Conservation (phyloP, 2,329 filamentous ascomycete species). For the Neospermospora avenae region DNA sequence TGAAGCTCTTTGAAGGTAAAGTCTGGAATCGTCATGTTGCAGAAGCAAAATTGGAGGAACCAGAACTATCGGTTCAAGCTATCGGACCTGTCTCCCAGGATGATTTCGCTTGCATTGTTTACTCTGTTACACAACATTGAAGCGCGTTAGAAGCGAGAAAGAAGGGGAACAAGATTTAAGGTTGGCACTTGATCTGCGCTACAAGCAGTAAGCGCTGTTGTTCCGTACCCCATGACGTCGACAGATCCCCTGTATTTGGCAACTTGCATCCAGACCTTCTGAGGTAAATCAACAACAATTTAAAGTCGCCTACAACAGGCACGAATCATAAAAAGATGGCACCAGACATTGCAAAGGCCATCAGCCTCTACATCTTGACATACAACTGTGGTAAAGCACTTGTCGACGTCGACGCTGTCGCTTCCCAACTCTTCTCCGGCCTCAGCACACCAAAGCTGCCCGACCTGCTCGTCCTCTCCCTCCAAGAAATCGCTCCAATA, state of each 20-base stretch:
- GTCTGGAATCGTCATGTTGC: too few species aligned
- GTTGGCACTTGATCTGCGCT: not conserved
- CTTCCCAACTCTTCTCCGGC: slow-evolving; percentile 62
- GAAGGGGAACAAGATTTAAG: not conserved
- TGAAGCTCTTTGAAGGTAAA: too few species aligned
- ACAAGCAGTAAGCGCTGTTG: too few species aligned
- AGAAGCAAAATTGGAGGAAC: too few species aligned
- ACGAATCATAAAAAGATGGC: not conserved
- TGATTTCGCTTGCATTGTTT: too few species aligned
- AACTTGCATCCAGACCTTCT: not conserved
- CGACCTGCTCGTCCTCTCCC: slow-evolving; percentile 62
- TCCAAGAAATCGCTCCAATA: slow-evolving; percentile 89
- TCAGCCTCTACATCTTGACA: slow-evolving; percentile 76
- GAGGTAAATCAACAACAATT: not conserved
- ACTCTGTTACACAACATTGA: too few species aligned
- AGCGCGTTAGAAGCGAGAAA: not conserved
- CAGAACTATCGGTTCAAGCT: too few species aligned
- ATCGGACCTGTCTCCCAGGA: too few species aligned
- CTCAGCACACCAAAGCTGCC: slow-evolving; percentile 56
- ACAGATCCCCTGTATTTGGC: not conserved
- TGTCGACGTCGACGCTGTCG: slow-evolving; percentile 68
- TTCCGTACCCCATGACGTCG: not conserved
- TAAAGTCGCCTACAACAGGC: not conserved
- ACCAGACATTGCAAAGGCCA: slow-evolving; percentile 36
- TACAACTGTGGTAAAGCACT: slow-evolving; percentile 81